phyloP scores from a whole-genome alignment of 169 alveolate genomes.

The Plasmodium adleri region DNA sequence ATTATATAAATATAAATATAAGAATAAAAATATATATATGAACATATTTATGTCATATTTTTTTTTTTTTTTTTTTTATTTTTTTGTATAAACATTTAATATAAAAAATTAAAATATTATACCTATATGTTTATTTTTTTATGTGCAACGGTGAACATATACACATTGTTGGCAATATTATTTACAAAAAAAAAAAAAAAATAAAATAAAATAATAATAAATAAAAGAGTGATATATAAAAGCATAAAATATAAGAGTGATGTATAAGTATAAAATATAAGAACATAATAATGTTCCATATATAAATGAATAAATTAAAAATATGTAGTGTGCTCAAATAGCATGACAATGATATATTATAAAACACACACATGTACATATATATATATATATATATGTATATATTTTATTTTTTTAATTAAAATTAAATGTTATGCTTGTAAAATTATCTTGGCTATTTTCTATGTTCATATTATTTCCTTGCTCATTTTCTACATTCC shows the following conservation, averaged over 20 bases:
- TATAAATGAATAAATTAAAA: background rate
- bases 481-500: slow-evolving; percentile 22
- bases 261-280: background rate
- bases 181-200: background rate
- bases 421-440: slow-evolving; percentile 68
- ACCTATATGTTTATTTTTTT: too few species aligned
- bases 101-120: too few species aligned
- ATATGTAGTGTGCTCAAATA: too few species aligned
- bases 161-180: background rate
- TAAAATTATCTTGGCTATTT: slow-evolving; percentile 42
- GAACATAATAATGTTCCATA: background rate
- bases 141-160: too few species aligned
- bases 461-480: slow-evolving; percentile 23
- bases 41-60: background rate
- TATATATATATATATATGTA: background rate
- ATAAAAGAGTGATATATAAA: background rate
- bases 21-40: background rate
- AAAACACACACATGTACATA: background rate
- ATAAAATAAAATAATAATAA: background rate
- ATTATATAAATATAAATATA: background rate
- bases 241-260: background rate
- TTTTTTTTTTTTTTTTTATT: too few species aligned
- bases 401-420: slow-evolving; percentile 8
- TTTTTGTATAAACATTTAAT: too few species aligned
- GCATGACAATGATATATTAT: background rate